Evolutionary conservation across 352 stramenopile genomes (phyloP).

Genomic region (Globisporangium camurandrum): DNA sequence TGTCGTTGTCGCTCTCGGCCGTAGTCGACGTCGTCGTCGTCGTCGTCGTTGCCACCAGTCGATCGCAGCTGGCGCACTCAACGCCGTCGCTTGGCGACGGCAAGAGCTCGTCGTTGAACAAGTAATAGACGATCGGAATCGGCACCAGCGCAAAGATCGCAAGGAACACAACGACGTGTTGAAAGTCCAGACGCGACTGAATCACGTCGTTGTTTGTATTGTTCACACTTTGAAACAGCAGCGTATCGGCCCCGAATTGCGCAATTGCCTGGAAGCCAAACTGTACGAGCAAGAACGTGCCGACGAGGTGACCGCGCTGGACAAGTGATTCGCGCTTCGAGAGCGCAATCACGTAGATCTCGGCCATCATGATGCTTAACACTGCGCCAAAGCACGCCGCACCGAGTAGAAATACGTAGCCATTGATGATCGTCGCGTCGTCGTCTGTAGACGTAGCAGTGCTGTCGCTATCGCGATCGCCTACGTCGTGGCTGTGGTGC

Average conservation of each 20-base stretch:
- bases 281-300: conserved; percentile 30
- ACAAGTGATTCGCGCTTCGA: conserved; percentile 22
- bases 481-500: conserved; percentile 17
- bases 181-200: conserved; percentile 15
- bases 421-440: conserved; percentile 17
- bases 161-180: conserved; percentile 24
- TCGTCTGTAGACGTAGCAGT: no score
- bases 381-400: conserved; percentile 36
- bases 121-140: conserved; percentile 24
- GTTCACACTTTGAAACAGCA: conserved; percentile 20
- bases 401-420: conserved; percentile 30
- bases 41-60: no score
- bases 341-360: conserved; percentile 41
- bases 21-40: conserved; percentile 7
- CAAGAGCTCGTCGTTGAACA: conserved; percentile 30
- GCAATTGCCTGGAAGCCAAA: conserved; percentile 26
- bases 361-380: conserved; percentile 26
- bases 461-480: conserved; percentile 15
- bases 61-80: no score
- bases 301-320: conserved; percentile 25
- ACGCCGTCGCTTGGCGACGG: conserved; percentile 5
- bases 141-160: conserved; percentile 31
- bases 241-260: conserved; percentile 23
- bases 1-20: conserved; percentile 2
- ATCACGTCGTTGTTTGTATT: conserved; percentile 8